Base-by-base conservation (phyloP, 2,329 filamentous ascomycete species). In the Anisogramma anomala region DNA sequence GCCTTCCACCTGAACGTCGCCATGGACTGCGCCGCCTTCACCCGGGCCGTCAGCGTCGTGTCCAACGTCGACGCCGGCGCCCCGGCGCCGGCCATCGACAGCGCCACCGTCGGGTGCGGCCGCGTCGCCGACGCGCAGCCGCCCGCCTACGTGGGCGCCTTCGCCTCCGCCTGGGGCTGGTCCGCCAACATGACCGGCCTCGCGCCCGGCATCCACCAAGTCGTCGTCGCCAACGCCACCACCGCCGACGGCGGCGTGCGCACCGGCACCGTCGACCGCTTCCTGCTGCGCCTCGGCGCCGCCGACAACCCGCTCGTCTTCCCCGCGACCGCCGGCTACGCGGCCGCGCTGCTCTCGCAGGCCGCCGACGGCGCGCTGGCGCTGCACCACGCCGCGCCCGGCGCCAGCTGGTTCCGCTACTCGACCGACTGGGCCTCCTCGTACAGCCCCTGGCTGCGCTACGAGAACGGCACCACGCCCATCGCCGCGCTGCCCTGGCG, bases 391-490 rank as follows among this genome's bases (percentile, higher is more conserved):
- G 66, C 68, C 39, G 77, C 76, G 9, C 62, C 73, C 15, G 76
- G 76, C 17, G 76, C 76, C 13, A 68, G 74, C 53, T 68, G 66
- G 50, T 79, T 68, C 58, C 72, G 75, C 13, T 79, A 77, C 51
- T 72, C 71, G 4, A 67, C 71, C 20, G 76, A 75, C 41, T 80
- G 72, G 66, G 73, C 69, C n/a, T 70, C 65, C 3, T 63, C 66
- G 0, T 81, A 71, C 60, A 76, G 69, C 26, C 57, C 71, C 3
- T 80, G 77, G 76, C 53, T 63, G 17, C 56, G 63, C 7, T 80
- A 79, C 52, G 53, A 53, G 19, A 67, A 69, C n/a, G n/a, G n/a
- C 17, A 68, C 67, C 6, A 71, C 61, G 3, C 65, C 64, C 10
- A 59, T 80, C n/a, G 46, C 64, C 9, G 52, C 61, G 20, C 66